Evolutionary conservation across 805 yeast genomes (phyloP), one percentile per base, ranked within the genome.

Genomic region (Kuraishia molischiana): DNA sequence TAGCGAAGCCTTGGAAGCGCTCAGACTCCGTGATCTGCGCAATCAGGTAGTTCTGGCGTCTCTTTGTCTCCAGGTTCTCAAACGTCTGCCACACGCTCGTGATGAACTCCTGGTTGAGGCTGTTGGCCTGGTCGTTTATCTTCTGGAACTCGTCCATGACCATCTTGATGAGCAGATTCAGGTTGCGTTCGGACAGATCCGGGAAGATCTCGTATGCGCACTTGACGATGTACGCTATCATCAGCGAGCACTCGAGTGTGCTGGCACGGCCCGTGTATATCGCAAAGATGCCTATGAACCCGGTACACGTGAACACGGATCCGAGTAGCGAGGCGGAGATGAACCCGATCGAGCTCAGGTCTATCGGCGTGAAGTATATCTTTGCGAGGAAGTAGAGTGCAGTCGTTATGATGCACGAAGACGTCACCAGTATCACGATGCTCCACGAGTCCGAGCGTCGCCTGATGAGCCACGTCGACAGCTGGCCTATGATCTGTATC

Each of bases 161-260:
- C 30, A 59, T 59, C 36, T 60, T 58, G 24, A 59, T 47, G 41
- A 61, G 44, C 18, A 44, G 45, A 31, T 55, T 52, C 33, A 60
- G 50, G 41, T 59, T 59, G 37, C 52, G 47, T 38, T 76, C 74
- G 5, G 89, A 80, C 44, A 90, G 69, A 48, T 84, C 87, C 1
- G 97, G 96, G 50, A 90, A 86, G 3, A 95, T 77, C 53, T 89
- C 94, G 57, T 92, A 92, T 43, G 89, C 77, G 50, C 95, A 86
- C 53, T 94, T 83, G 21, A 92, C 95, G 43, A 90, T 79, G 58
- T 92, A 92, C 6, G 94, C 90, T 53, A 87, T 79, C 50, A 92
- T 68, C 41, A 90, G 61, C 10, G 95, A 82, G 24, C 87, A 74
- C 59, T 92, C 98, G 37, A 89, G 71, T n/a, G 90, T 79, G n/a